Base-by-base conservation (phyloP, 2,329 filamentous ascomycete genomes). In the Fusarium abutilonis region DNA sequence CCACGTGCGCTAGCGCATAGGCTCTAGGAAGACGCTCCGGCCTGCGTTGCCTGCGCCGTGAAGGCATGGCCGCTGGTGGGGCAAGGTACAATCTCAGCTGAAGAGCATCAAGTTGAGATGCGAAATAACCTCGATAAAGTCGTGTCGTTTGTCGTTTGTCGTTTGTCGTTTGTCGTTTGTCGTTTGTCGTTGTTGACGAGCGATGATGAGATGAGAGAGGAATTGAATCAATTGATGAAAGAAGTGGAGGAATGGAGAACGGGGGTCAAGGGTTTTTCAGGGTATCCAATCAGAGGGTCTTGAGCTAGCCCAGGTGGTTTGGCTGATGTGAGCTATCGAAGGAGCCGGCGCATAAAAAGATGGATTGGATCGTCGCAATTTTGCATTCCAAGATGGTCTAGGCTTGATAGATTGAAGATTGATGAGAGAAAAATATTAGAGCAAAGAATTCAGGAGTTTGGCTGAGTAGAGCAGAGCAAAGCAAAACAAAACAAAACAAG, bases 1-100 rank as follows among this genome's bases (percentile, higher is more conserved):
- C 55, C 1, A 73, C 69, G 32, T 72, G 69, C 28, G 63, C 21
- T 19, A 71, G 50, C 19, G 46, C 56, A 52, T 67, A 68, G 40
- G 52, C 40, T 47, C 56, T 57, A 3, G 63, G 53, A 29, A 60
- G 54, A 39, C 48, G 50, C 26, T 49, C 39, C 31, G 47, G 61
- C 36, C 49, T 39, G 29, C 40, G 64, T 52, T 52, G 54, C 41
- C 52, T 41, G n/a, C 44, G 43, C 52, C 54, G 38, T 40, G 43
- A 48, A 56, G 66, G 66, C 67, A 66, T 69, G 45, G 17, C 52
- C 32, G 26, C 36, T 42, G 6, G 17, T 26, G 4, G n/a, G n/a
- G 3, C 21, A 11, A 9, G 14, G 21, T 9, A 4, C 11, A 14
- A 47, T 43, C 9, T 60, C 56, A 60, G 23, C 17, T 38, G 10